Base-by-base conservation (phyloP, 306 rosid species). In the Trifolium subterraneum region DNA sequence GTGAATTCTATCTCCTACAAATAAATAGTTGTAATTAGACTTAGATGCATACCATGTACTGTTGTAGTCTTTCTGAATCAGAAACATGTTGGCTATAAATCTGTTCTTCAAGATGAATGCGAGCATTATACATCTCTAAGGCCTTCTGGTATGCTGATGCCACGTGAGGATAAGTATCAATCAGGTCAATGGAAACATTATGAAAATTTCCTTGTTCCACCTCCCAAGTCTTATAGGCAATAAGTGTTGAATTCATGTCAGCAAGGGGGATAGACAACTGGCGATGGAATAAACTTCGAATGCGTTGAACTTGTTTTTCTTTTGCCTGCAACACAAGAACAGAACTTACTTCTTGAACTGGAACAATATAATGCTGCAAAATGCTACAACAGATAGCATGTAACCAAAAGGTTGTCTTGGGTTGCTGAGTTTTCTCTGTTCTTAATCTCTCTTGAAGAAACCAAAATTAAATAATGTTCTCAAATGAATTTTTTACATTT, bases 181-280 rank as follows among this genome's bases (percentile, higher is more conserved):
- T 88, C 22, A 82, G 41, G 19, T 79, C 83, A 75, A 39, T 25
- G 47, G 83, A 78, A 71, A 68, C 71, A 77, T 83, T 88, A 52
- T 66, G 80, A 56, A 78, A 10, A 38, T 72, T 79, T 54, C 95
- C 87, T 71, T 74, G 95, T 60, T 90, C 90, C 77, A 77, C 79
- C 84, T 92, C 99, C 97, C 99, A 94, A 61, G 88, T 84, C 86
- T 86, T 88, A 72, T 92, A 92, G 80, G 86, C 79, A 41, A 52
- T 42, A 67, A 94, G 80, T 55, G 95, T 90, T 78, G 93, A 90
- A 76, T 64, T 81, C 89, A 90, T 87, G 80, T 86, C 83, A 81
- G 76, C 85, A 70, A 83, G 95, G 56, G 97, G 97, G 35, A 94
- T 84, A 15, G 99, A 90, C 79, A 94, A 70, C n/a, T 88, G 97